A percentile compares a stretch with the other conserved stretches of the same genome.
Conservation (phyloP, 768 basidiomycete species). For the Rossbeevera mucosa region DNA sequence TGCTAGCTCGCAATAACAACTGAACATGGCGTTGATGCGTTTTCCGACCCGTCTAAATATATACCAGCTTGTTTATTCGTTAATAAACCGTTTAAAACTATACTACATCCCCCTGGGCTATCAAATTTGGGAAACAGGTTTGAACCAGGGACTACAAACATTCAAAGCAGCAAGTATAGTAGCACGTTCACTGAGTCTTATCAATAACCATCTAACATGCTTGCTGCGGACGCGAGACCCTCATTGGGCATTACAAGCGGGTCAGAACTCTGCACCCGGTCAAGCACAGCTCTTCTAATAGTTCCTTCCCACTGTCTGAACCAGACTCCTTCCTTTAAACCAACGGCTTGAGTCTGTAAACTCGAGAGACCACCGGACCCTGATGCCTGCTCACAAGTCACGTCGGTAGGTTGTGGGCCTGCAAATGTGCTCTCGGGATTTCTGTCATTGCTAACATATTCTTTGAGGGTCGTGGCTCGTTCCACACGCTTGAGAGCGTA, state of each 20-base stretch:
- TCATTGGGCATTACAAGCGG: slow-evolving; percentile 34
- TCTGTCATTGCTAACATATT: slow-evolving; percentile 2
- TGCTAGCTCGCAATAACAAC: slow-evolving; percentile 6
- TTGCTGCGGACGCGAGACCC: slow-evolving; percentile 7
- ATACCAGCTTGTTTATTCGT: slow-evolving; percentile 18
- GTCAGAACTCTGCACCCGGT: slow-evolving; percentile 32
- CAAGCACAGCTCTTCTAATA: slow-evolving; percentile 56
- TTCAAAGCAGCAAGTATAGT: neutral
- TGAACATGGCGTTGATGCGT: too few relatives aligned
- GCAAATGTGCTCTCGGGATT: slow-evolving; percentile 1
- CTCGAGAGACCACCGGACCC: slow-evolving; percentile 29
- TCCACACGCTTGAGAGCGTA: slow-evolving; percentile 58
- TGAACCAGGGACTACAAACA: neutral
- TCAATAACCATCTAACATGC: slow-evolving; percentile 26
- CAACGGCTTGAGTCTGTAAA: slow-evolving; percentile 41
- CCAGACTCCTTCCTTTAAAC: slow-evolving; percentile 73
- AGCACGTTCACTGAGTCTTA: neutral
- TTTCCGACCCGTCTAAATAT: neutral
- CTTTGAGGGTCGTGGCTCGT: slow-evolving; percentile 13
- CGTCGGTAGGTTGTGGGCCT: neutral
- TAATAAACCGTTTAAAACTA: slow-evolving; percentile 11
- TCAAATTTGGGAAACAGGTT: slow-evolving; percentile 1
- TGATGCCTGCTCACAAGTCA: slow-evolving; percentile 7
- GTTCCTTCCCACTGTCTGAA: slow-evolving; percentile 70
- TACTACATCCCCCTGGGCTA: slow-evolving; percentile 6